phyloP scores from a whole-genome alignment of 306 rosid genomes.

The Spatholobus suberectus region DNA sequence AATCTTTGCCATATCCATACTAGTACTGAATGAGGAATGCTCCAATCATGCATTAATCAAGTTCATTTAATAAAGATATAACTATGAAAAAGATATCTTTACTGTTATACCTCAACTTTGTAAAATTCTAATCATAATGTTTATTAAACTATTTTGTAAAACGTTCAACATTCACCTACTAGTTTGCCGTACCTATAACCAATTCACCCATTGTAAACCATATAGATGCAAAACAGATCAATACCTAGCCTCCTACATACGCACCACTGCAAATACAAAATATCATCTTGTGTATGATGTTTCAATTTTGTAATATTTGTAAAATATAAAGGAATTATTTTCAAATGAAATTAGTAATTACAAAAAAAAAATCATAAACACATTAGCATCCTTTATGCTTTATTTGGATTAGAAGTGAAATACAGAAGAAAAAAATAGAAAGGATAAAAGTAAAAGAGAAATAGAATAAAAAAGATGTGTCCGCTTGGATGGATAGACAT shows the following conservation, averaged over 20 bases:
- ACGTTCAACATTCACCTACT: not conserved
- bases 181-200: not conserved
- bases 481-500: not conserved
- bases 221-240: not conserved
- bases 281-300: not conserved
- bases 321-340: not conserved
- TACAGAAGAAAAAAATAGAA: no score
- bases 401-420: not conserved
- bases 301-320: not conserved
- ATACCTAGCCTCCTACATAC: not conserved
- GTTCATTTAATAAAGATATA: conserved; percentile 16
- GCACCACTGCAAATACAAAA: not conserved
- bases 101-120: not conserved
- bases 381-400: not conserved
- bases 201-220: conserved; percentile 3
- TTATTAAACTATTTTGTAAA: not conserved
- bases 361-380: not conserved
- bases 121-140: not conserved
- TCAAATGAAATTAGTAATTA: conserved; percentile 1
- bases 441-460: not conserved
- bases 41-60: conserved; percentile 19
- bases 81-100: not conserved
- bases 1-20: conserved; percentile 22
- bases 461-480: not conserved
- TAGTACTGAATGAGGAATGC: conserved; percentile 3